phyloP scores from a whole-genome alignment of 345 rosid genomes.

The Linum trigynum region DNA sequence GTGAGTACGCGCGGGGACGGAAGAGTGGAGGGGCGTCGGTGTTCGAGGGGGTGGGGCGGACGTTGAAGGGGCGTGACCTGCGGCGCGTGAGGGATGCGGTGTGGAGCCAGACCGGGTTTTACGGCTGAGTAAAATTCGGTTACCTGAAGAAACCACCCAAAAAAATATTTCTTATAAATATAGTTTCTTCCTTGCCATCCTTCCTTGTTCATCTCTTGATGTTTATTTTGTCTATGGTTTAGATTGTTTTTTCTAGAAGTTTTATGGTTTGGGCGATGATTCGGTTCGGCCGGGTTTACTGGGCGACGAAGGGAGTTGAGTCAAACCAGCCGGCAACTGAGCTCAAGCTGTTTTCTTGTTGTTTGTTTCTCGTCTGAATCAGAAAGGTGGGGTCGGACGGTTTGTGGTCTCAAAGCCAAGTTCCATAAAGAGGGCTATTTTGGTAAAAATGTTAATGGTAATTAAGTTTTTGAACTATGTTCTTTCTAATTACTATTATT shows the following conservation, averaged over 20 bases:
- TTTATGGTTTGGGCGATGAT: slow-evolving; percentile 22
- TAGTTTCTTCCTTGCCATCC: no score
- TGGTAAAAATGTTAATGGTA: no score
- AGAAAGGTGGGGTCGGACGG: no score
- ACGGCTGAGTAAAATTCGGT: not conserved
- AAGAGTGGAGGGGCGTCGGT: slow-evolving; percentile 55
- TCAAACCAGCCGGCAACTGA: slow-evolving; percentile 28
- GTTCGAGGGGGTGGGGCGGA: slow-evolving; percentile 77
- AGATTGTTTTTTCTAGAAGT: not conserved
- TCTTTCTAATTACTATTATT: no score
- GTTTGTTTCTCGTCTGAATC: not conserved
- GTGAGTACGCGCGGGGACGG: slow-evolving; percentile 40
- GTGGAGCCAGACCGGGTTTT: slow-evolving; percentile 62
- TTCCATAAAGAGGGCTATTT: no score
- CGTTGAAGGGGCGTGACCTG: slow-evolving; percentile 87
- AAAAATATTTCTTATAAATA: no score
- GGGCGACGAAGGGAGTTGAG: slow-evolving; percentile 10
- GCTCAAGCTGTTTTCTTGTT: slow-evolving; percentile 25
- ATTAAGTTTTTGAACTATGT: no score
- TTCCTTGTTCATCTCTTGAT: not conserved
- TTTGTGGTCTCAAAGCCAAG: no score
- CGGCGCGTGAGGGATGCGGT: slow-evolving; percentile 87
- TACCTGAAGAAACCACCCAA: no score
- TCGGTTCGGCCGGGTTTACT: slow-evolving; percentile 25
- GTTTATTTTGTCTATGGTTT: not conserved